Base-by-base conservation (phyloP, 192 early-diverging fungal genomes). In the Umbelopsis isabellina region DNA sequence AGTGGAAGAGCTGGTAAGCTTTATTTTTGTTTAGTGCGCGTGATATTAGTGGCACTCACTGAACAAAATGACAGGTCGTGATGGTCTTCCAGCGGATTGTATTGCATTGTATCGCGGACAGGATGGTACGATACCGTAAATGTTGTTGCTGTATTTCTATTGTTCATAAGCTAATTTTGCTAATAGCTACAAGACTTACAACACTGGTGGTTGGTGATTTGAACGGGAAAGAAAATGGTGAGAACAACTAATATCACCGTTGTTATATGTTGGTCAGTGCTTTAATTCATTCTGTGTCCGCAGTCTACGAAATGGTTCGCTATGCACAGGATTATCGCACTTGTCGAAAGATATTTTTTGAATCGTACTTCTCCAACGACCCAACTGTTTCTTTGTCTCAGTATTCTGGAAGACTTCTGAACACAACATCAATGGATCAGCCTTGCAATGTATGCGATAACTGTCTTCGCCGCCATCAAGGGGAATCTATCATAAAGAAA, bases 71-170 rank as follows among this genome's bases (percentile, higher is more conserved):
- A 9, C 18, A 70, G 67, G 67, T 35, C 77, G 91, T 21, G 92
- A 93, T 66, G 92, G 92, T 2, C 23, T 79, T 44, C 80, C 75
- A 1, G 90, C 91, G 0, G 87, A 91, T 25, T 93, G 92, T 55
- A 77, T 91, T 11, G 49, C 92, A 47, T 83, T 90, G 12, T 91
- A 91, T 64, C 85, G 89, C 1, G 78, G 84, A 2, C 69, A 79
- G n/a, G 92, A 93, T 80, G 87, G 77, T 79, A 79, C 30, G 23
- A 30, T 30, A 30, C 3, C 27, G 3, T 30, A 30, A 30, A 30
- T 30, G 27, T 30, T 30, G 27, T 2, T 2, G 27, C 27, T 30
- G 27, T 30, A 30, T 1, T 30, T 30, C n/a, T n/a, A 3, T 30
- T 30, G 3, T 30, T 30, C 3, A 30, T 1, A 30, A n/a, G n/a